Evolutionary conservation across 768 basidiomycete species (phyloP), one percentile per base, ranked within the genome.

Genomic region (Suillus subaureus): DNA sequence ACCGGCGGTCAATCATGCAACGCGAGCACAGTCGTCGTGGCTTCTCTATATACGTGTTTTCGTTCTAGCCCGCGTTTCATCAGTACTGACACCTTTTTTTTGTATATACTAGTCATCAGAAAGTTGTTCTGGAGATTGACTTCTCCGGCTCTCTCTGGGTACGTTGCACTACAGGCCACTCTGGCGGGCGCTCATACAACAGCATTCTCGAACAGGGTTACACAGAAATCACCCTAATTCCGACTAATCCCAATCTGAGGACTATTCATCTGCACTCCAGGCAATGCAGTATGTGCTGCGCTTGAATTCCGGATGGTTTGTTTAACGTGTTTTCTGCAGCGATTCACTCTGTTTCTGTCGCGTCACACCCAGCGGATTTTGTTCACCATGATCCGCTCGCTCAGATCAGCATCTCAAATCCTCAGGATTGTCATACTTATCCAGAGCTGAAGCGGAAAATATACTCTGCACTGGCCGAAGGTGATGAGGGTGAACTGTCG

Each of bases 401-500:
- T 31, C 87, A 85, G 68, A 80, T 93, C 70, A 83, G 80, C 67
- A 82, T 89, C 71, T 88, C 85, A 43, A 88, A 89, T 69, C 82
- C 87, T 13, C 84, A 85, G 69, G 94, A 97, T 75, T 89, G 92
- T 65, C 93, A 96, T 72, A 85, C 87, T 63, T 95, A 97, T 79
- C 93, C 95, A 7, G 97, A 97, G 74, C 82, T 96, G 66, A 99
- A 97, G 82, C 85, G 97, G 65, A 91, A 90, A 79, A 77, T 97
- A 47, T 99, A 96, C 80, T 87, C 94, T 0, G 94, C 97, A 0
- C 82, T 96, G 61, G 87, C 94, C 67, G 97, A 99, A 72, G 86
- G 89, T 51, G 95, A 97, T 69, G 95, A 98, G 75, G 97, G 97
- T 65, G 97, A 99, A 77, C 75, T 99, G 39, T 94, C 94, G 6